A percentile compares a stretch with the other conserved stretches of the same genome.
Evolutionary conservation across 2,329 filamentous ascomycete genomes (phyloP).

Genomic region (Sarocladium oryzae): DNA sequence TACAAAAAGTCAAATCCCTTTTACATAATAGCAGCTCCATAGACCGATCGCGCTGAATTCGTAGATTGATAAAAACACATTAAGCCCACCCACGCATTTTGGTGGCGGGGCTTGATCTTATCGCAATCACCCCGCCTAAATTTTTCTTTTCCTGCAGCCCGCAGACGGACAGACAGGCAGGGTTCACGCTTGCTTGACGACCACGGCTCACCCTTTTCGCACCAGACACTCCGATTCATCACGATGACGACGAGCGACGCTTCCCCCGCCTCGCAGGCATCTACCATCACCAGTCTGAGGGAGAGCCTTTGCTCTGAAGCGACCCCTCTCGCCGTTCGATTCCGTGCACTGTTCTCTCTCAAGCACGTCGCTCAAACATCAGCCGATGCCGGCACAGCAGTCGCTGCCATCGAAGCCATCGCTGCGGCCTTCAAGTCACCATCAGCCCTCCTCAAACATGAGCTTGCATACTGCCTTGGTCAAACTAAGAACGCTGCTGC

Average conservation of each 20-base stretch:
- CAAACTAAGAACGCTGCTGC: conserved; percentile 77
- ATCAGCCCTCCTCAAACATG: conserved; percentile 90
- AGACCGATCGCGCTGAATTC: no score
- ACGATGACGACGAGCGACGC: conserved; percentile 22
- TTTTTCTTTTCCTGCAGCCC: conserved; percentile 24
- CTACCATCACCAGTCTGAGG: conserved; percentile 58
- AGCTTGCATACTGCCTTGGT: conserved; percentile 93
- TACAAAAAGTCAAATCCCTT: no score
- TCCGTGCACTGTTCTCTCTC: conserved; percentile 94
- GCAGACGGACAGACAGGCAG: no score
- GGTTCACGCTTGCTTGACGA: conserved; percentile 10
- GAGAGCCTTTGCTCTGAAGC: conserved; percentile 73
- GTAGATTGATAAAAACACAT: not conserved
- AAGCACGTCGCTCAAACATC: conserved; percentile 79
- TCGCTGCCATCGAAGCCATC: conserved; percentile 66
- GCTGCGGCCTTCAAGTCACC: conserved; percentile 78
- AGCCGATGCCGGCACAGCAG: conserved; percentile 51
- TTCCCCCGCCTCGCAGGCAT: conserved; percentile 11
- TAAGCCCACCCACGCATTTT: not conserved
- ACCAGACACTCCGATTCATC: conserved; percentile 1
- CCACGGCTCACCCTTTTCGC: not conserved
- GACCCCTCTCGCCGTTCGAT: conserved; percentile 78
- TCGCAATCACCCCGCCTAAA: conserved; percentile 25
- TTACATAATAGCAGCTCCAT: no score
- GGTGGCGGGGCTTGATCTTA: conserved; percentile 14